These are phyloP conservation scores for Anthracocystis walkeri DNA, from an alignment of 1,284 basidiomycete species.

Conservation along the genomic window DNA sequence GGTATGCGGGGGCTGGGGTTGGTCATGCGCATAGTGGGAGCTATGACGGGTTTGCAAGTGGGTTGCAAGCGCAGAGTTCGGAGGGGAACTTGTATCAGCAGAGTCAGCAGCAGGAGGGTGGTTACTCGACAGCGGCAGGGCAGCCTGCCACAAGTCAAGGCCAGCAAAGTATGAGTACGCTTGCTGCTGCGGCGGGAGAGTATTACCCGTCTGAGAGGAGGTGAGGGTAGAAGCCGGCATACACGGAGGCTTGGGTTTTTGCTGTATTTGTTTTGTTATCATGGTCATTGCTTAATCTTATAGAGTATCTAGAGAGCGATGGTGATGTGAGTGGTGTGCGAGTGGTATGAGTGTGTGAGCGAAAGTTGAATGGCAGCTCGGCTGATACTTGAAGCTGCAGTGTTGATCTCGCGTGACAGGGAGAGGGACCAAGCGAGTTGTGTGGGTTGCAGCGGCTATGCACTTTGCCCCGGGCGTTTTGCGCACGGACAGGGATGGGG, in stretches of 20 bases:
- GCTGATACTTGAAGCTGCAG: too few species aligned
- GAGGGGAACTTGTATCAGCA: constrained; percentile 16
- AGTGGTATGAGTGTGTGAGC: not conserved
- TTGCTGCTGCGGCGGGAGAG: constrained; percentile 36
- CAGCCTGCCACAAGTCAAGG: constrained; percentile 25
- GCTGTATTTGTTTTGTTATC: constrained; percentile 3
- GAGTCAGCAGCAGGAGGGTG: too few species aligned
- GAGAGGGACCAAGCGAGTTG: too few species aligned
- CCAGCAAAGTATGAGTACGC: constrained; percentile 35
- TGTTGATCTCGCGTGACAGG: too few species aligned
- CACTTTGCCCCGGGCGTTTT: too few species aligned
- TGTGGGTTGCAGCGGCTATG: too few species aligned
- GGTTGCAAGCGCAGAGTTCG: constrained; percentile 11
- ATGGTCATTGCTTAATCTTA: not conserved
- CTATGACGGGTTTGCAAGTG: constrained; percentile 23
- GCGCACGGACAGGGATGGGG: too few species aligned
- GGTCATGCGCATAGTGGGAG: constrained; percentile 40
- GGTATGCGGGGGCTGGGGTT: constrained; percentile 16
- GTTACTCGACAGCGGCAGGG: not conserved
- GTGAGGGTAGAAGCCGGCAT: too few species aligned
- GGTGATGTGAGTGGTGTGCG: not conserved
- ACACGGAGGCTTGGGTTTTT: too few species aligned
- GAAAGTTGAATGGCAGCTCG: not conserved
- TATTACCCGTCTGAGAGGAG: constrained; percentile 18
- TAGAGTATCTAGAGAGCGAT: not conserved